phyloP scores from a whole-genome alignment of 805 yeast species.

The Candida taoyuanica region DNA sequence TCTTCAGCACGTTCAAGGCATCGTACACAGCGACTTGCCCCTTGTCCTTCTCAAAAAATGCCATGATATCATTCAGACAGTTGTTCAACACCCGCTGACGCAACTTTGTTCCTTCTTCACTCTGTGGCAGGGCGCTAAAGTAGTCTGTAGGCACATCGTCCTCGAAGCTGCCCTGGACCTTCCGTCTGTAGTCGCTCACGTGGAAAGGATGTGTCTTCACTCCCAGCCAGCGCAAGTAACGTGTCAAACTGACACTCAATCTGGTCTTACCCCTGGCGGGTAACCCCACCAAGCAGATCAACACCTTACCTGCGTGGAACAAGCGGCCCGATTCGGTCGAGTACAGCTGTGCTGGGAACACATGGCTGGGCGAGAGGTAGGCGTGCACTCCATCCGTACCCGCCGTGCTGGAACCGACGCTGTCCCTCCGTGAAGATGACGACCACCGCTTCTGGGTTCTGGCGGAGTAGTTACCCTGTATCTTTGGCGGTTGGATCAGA shows the following conservation, averaged over 20 bases:
- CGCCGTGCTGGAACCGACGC: constrained; percentile 16
- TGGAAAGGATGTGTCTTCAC: constrained; percentile 90
- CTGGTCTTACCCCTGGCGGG: constrained; percentile 97
- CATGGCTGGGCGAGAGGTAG: constrained; percentile 52
- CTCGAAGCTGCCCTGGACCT: constrained; percentile 29
- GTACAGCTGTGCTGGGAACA: constrained; percentile 89
- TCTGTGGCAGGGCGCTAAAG: constrained; percentile 51
- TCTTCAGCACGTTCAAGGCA: constrained; percentile 81
- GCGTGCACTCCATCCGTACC: constrained; percentile 62
- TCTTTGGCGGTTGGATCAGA: constrained; percentile 37
- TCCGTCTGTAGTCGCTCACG: constrained; percentile 84
- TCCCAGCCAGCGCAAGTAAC: constrained; percentile 94
- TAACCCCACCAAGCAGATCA: constrained; percentile 83
- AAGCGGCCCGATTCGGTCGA: constrained; percentile 89
- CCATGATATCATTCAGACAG: constrained; percentile 64
- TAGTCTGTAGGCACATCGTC: constrained; percentile 63
- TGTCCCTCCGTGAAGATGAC: constrained; percentile 15
- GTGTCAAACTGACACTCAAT: constrained; percentile 82
- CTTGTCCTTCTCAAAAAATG: constrained; percentile 65
- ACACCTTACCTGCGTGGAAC: constrained; percentile 92
- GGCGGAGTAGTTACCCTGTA: constrained; percentile 51
- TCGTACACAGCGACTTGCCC: constrained; percentile 97
- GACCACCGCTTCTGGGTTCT: constrained; percentile 51
- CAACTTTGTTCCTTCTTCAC: constrained; percentile 43
- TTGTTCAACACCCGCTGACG: constrained; percentile 56